Conservation (phyloP, 192 early-diverging fungal genomes). For the Backusella australiensis region DNA sequence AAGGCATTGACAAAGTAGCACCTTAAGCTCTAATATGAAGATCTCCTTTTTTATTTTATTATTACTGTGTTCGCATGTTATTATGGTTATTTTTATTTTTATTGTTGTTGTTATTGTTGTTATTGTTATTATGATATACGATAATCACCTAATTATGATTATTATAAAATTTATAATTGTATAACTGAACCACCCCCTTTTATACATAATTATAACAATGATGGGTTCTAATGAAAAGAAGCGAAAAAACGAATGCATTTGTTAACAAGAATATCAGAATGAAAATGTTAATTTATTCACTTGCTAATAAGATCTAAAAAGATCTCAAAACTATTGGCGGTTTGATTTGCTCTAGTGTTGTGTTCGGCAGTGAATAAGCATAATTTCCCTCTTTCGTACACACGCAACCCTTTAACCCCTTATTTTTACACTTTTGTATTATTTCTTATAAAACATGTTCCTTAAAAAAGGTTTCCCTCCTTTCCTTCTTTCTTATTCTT, state of each 20-base stretch:
- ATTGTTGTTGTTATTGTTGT: not conserved
- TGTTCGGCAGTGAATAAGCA: not conserved
- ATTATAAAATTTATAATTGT: not conserved
- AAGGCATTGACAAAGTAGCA: not conserved
- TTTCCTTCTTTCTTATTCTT: not conserved
- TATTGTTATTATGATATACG: not conserved
- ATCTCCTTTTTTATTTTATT: not conserved
- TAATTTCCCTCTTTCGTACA: constrained; percentile 4
- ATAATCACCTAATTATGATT: not conserved
- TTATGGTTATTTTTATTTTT: not conserved
- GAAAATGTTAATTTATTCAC: not conserved
- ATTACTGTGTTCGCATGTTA: not conserved
- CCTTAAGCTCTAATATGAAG: not conserved
- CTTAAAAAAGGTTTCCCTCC: not conserved
- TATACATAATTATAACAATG: not conserved
- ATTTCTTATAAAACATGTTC: not conserved
- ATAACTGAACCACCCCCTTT: not conserved
- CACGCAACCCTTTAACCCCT: not conserved
- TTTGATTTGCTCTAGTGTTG: not conserved
- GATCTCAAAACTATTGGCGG: not conserved
- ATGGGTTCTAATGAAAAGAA: not conserved
- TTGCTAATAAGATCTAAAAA: not conserved
- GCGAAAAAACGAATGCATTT: not conserved
- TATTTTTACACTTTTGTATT: not conserved
- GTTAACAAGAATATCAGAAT: not conserved